phyloP scores from a whole-genome alignment of 495 filamentous ascomycete species.

The Amorphotheca resinae region DNA sequence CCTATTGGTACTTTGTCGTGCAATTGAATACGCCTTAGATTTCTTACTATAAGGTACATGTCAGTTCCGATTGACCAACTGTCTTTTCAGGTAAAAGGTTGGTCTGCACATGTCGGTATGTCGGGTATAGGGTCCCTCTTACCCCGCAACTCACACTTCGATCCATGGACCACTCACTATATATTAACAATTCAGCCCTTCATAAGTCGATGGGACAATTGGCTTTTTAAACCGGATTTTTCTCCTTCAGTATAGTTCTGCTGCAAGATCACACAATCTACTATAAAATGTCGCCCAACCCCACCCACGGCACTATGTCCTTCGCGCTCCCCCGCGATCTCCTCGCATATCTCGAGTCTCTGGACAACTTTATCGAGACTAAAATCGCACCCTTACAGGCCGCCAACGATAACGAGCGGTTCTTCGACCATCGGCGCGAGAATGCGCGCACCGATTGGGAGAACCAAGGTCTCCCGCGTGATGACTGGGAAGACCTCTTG shows the following conservation, averaged over 20 bases:
- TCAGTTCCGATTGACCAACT: too few species aligned
- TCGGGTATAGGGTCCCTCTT: too few species aligned
- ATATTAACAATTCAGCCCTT: neutral
- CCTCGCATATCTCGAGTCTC: slow-evolving; percentile 27
- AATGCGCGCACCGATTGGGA: slow-evolving; percentile 33
- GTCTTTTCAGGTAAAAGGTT: too few species aligned
- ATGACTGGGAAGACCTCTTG: slow-evolving; percentile 43
- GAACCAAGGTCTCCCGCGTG: slow-evolving; percentile 36
- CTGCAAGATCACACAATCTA: too few species aligned
- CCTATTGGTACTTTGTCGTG: too few species aligned
- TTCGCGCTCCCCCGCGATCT: slow-evolving; percentile 41
- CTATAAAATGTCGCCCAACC: slow-evolving; percentile 8
- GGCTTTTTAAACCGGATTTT: too few species aligned
- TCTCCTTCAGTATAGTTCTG: neutral
- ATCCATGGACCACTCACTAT: neutral
- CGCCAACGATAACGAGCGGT: slow-evolving; percentile 40
- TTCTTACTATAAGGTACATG: too few species aligned
- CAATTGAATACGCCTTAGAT: too few species aligned
- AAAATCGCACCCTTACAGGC: slow-evolving; percentile 40
- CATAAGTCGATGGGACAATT: too few species aligned
- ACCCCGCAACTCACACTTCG: too few species aligned
- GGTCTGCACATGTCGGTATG: too few species aligned
- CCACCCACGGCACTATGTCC: slow-evolving; percentile 30
- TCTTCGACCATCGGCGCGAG: slow-evolving; percentile 50
- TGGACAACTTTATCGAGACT: slow-evolving; percentile 42